Evolutionary conservation across 1,284 basidiomycete species (phyloP).

Genomic region (Blastosporella zonata): DNA sequence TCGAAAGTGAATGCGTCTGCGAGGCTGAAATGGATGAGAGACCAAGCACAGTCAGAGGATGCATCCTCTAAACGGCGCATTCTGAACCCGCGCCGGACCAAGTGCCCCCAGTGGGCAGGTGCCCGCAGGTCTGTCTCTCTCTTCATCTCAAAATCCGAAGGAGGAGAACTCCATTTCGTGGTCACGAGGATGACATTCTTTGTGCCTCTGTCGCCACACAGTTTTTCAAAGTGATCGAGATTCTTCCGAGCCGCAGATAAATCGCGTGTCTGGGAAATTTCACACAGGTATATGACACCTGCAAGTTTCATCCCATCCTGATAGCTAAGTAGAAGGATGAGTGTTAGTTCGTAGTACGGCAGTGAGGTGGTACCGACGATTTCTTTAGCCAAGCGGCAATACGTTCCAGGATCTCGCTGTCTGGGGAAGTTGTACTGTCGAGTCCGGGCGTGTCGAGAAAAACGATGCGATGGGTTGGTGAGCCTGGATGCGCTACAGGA

Average conservation of each 20-base stretch:
- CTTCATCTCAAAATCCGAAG: conserved; percentile 7
- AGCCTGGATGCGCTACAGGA: conserved; percentile 9
- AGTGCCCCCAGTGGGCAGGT: conserved; percentile 10
- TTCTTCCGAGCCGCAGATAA: conserved; percentile 12
- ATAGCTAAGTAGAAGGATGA: conserved; percentile 7
- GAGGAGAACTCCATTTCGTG: conserved; percentile 22
- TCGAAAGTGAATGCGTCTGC: conserved; percentile 17
- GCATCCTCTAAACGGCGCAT: conserved; percentile 12
- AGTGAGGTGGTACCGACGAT: conserved; percentile 2
- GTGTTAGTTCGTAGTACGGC: not conserved
- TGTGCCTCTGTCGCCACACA: conserved; percentile 23
- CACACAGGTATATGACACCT: conserved; percentile 7
- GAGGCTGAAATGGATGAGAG: conserved; percentile 12
- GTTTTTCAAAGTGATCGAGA: conserved; percentile 22
- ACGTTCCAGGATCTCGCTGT: conserved; percentile 8
- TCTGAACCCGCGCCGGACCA: conserved; percentile 13
- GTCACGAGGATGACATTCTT: conserved; percentile 23
- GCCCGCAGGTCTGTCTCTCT: conserved; percentile 7
- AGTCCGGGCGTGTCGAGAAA: conserved; percentile 15
- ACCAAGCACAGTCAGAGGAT: conserved; percentile 12
- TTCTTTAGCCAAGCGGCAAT: conserved; percentile 11
- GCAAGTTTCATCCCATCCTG: conserved; percentile 14
- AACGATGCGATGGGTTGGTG: conserved; percentile 10
- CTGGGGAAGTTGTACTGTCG: conserved; percentile 12
- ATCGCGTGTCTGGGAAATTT: conserved; percentile 3